Percentiles rank a stretch among this genome's conserved stretches.
Conservation (phyloP, 2,329 filamentous ascomycete genomes). For the Fusarium marasasianum region DNA sequence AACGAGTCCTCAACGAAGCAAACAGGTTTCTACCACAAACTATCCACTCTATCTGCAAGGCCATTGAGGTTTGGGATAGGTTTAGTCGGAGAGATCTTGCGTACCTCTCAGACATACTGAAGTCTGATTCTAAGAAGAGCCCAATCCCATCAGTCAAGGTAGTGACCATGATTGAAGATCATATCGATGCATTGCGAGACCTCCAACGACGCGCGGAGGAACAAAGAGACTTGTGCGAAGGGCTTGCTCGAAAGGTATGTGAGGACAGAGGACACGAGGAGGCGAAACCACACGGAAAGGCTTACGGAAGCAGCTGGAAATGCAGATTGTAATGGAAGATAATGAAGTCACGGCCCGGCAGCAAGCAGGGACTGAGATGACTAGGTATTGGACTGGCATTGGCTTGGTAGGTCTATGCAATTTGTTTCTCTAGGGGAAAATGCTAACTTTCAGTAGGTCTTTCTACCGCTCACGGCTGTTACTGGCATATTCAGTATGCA, state of each 20-base stretch:
- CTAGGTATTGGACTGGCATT: not conserved
- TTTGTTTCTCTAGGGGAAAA: fast-evolving
- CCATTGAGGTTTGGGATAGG: not conserved
- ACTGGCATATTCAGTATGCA: conserved; percentile 7
- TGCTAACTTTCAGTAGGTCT: not conserved
- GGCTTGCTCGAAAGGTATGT: conserved; percentile 9
- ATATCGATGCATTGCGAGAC: not conserved
- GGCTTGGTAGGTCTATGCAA: not conserved
- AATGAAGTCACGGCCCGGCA: not conserved
- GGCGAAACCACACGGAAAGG: not conserved
- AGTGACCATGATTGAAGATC: not conserved
- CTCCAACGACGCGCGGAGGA: conserved; percentile 1
- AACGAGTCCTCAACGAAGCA: not conserved
- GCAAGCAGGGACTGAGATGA: not conserved
- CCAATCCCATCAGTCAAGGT: not conserved
- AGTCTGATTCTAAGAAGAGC: not conserved
- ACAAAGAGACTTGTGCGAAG: not conserved
- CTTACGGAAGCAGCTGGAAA: conserved; percentile 2
- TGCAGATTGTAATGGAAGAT: not conserved
- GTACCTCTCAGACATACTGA: not conserved
- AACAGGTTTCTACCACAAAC: not conserved
- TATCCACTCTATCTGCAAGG: not conserved
- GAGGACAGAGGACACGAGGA: not conserved
- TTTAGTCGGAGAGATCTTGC: not conserved
- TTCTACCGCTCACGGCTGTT: not conserved